A percentile compares a stretch with the other conserved stretches of the same genome.
These are phyloP conservation scores for Knufia petricola DNA, from an alignment of 2,329 filamentous ascomycete genomes.

Conservation along the genomic window DNA sequence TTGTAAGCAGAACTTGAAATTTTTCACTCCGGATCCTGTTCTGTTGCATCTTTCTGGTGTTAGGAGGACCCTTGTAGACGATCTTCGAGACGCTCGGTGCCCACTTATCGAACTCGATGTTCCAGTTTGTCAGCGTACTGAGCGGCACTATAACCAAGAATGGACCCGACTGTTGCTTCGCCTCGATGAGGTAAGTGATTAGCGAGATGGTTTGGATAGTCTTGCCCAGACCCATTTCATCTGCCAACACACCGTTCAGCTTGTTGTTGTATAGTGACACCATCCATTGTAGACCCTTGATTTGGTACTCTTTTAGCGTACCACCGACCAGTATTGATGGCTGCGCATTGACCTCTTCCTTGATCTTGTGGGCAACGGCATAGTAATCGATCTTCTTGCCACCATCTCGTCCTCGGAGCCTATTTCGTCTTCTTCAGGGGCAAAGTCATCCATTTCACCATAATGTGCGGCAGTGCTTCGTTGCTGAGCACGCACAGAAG, in stretches of 20 bases:
- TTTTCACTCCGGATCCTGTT: slow-evolving; percentile 87
- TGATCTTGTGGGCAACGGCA: slow-evolving; percentile 89
- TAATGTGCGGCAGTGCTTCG: slow-evolving; percentile 71
- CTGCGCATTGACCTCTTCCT: slow-evolving; percentile 80
- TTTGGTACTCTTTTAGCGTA: slow-evolving; percentile 88
- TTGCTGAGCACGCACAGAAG: slow-evolving; percentile 90
- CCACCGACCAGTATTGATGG: slow-evolving; percentile 83
- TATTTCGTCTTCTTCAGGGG: slow-evolving; percentile 53
- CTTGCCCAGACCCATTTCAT: slow-evolving; percentile 99
- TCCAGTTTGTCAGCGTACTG: slow-evolving; percentile 98
- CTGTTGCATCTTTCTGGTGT: slow-evolving; percentile 77
- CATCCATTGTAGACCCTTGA: slow-evolving; percentile 99
- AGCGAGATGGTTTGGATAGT: slow-evolving; percentile 98
- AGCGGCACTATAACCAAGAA: slow-evolving; percentile 95
- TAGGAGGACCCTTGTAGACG: slow-evolving; percentile 94
- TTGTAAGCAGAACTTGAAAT: slow-evolving; percentile 94
- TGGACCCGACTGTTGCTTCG: slow-evolving; percentile 81
- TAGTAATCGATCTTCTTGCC: slow-evolving; percentile 94
- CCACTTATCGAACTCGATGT: slow-evolving; percentile 97
- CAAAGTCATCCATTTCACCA: slow-evolving; percentile 54
- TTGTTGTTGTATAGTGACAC: slow-evolving; percentile 99
- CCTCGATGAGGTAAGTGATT: slow-evolving; percentile 93
- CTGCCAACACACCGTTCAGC: slow-evolving; percentile 93
- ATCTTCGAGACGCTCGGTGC: slow-evolving; percentile 76
- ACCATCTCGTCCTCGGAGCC: slow-evolving; percentile 57